Conservation (phyloP, 306 rosid species). For the Acacia crassicarpa region DNA sequence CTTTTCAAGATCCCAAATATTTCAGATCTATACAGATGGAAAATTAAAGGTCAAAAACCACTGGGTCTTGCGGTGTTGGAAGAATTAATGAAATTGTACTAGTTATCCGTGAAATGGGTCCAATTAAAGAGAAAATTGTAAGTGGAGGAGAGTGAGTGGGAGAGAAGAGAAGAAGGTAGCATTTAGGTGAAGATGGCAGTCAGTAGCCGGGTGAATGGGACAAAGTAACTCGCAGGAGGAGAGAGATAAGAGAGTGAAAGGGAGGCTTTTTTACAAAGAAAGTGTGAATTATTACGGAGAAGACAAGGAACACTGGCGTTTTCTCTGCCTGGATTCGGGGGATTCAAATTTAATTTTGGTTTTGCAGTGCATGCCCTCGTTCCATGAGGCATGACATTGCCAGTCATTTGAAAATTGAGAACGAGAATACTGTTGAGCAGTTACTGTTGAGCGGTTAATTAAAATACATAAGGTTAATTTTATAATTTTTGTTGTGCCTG, state of each 20-base stretch:
- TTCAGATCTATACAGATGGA: constrained; percentile 41
- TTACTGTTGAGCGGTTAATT: no score
- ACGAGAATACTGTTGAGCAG: no score
- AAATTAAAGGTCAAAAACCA: constrained; percentile 22
- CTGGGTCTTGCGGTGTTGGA: constrained; percentile 16
- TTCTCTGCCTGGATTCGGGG: constrained; percentile 42
- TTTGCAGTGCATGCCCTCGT: not conserved
- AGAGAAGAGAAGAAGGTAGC: constrained; percentile 15
- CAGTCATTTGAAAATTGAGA: not conserved
- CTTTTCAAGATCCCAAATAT: constrained; percentile 30
- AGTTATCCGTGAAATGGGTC: constrained; percentile 25
- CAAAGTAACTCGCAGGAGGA: constrained; percentile 38
- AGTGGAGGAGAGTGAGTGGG: not conserved
- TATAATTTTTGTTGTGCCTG: not conserved
- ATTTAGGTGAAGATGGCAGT: constrained; percentile 36
- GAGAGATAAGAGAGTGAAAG: not conserved
- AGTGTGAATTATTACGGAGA: constrained; percentile 9
- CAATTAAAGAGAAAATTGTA: constrained; percentile 8
- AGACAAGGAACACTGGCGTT: constrained; percentile 29
- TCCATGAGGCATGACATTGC: not conserved
- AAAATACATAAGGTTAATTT: no score
- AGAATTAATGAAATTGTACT: not conserved
- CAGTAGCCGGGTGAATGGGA: constrained; percentile 45
- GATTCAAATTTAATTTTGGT: constrained; percentile 34
- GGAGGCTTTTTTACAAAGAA: constrained; percentile 26